Base-by-base conservation (phyloP, 2,329 filamentous ascomycete species). In the Arthrinium phaeospermum region DNA sequence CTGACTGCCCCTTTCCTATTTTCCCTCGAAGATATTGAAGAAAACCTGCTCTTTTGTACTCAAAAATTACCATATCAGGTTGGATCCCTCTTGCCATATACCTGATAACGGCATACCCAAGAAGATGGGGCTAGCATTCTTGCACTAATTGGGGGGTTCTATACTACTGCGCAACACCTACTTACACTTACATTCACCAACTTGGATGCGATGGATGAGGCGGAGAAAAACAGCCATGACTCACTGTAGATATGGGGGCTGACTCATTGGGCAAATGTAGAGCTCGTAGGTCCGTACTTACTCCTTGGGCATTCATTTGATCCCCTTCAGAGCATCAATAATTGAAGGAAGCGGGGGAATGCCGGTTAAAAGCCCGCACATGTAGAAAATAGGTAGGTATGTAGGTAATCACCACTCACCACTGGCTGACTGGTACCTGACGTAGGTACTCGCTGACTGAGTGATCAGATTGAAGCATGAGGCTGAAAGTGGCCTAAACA, bases 401-500 rank as follows among this genome's bases (percentile, higher is more conserved):
- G 34, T 37, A 51, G 22, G 47, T 51, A 51, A 24, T 24, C 3
- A 37, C 10, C 6, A 37, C 10, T 10, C 37, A 41, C 10, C 37
- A 41, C 6, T 41, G 37, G 37, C 37, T 41, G 37, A 41, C 37
- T 41, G 37, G 37, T 41, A 41, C 7, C 49, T 51, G 49, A 51
- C 49, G 49, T 51, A 51, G 49, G 30, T 61, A 30, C 30, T 57
- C 27, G 27, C 24, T 30, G 13, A 30, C 24, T 19, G 51, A n/a
- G 47, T 30, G 13, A 30, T 30, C 27, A 30, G 27, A 30, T 57
- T 57, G 51, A 41, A 41, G 57, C 57, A 41, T 64, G 34, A 64
- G 57, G 57, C 57, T 64, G 34, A 64, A 57, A 64, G 30, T 64
- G 57, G 57, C 22, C 57, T 41, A 34, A 64, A 64, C 57, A 64